Evolutionary conservation across 176 grass and related monocot genomes (phyloP).

Genomic region (Rhipidocladum racemiflorum): DNA sequence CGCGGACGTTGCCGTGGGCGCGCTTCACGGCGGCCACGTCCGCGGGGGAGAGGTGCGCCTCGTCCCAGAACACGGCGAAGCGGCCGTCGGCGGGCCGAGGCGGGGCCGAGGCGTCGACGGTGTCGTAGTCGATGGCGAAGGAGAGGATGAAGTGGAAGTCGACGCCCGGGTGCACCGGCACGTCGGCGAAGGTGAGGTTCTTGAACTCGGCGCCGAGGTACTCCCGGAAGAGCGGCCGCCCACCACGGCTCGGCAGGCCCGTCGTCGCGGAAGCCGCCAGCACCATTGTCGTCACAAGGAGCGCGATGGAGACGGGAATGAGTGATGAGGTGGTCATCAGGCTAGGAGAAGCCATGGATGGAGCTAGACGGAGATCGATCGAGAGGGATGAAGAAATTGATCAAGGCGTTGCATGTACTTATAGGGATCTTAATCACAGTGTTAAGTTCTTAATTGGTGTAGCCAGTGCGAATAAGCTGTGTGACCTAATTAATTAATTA

Average conservation of each 20-base stretch:
- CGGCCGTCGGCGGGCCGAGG: slow-evolving; percentile 17
- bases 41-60: slow-evolving; percentile 9
- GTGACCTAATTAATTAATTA: neutral
- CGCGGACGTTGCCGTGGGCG: neutral
- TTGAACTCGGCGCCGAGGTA: slow-evolving; percentile 40
- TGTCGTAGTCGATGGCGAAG: slow-evolving; percentile 59
- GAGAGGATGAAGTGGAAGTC: slow-evolving; percentile 61
- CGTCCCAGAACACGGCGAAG: slow-evolving; percentile 44
- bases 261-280: neutral
- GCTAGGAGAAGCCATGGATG: neutral
- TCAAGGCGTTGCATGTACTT: neutral
- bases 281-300: neutral
- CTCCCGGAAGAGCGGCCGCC: slow-evolving; percentile 37
- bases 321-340: neutral
- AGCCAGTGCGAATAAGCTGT: neutral
- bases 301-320: neutral
- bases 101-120: neutral
- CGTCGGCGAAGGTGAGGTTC: slow-evolving; percentile 42
- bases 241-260: neutral
- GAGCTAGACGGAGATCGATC: neutral
- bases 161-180: slow-evolving; percentile 41
- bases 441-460: neutral
- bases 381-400: too few relatives aligned
- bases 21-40: slow-evolving; percentile 17
- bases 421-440: neutral